Evolutionary conservation across 1,139 yeast genomes (phyloP).

Genomic region (Kodamaea anthophila): DNA sequence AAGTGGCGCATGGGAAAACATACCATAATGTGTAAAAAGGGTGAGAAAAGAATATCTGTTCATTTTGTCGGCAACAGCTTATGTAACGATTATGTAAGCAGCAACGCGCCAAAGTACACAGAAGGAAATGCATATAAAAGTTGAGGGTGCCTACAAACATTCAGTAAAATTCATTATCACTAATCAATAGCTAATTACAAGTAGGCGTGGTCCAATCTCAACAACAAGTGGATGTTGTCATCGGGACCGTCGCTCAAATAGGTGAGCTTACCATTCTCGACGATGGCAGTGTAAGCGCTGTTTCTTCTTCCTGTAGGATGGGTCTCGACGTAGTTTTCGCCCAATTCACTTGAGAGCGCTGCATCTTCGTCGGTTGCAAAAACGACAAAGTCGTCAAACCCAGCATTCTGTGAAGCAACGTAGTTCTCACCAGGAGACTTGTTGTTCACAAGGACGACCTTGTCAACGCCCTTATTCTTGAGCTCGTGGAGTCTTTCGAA

Average conservation of each 20-base stretch:
- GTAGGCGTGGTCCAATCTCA: slow-evolving; percentile 48
- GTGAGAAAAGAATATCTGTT: slow-evolving; percentile 6
- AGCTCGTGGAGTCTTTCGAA: slow-evolving; percentile 46
- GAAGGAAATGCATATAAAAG: background rate
- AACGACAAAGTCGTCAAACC: slow-evolving; percentile 37
- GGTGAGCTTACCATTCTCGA: slow-evolving; percentile 14
- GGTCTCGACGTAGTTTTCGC: slow-evolving; percentile 46
- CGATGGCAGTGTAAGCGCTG: slow-evolving; percentile 14
- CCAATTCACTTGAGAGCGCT: slow-evolving; percentile 54
- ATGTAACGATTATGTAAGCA: slow-evolving; percentile 2
- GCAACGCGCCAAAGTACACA: too few species aligned
- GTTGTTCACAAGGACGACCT: slow-evolving; percentile 64
- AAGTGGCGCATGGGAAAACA: slow-evolving; percentile 1
- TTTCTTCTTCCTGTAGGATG: slow-evolving; percentile 29
- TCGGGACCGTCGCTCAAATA: slow-evolving; percentile 10
- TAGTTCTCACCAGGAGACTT: slow-evolving; percentile 56
- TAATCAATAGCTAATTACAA: slow-evolving; percentile 65
- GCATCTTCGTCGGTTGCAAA: slow-evolving; percentile 75
- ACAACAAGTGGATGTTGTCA: slow-evolving; percentile 9
- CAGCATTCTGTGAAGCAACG: slow-evolving; percentile 12
- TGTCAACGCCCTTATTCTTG: slow-evolving; percentile 64
- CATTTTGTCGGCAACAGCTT: slow-evolving; percentile 10
- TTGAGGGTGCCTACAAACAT: background rate
- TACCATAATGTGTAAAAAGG: slow-evolving; percentile 4
- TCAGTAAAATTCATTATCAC: slow-evolving; percentile 30